Percentiles rank a stretch among this genome's conserved stretches.
These are phyloP conservation scores for Capronia americana DNA, from an alignment of 2,329 filamentous ascomycete species.

Conservation along the genomic window DNA sequence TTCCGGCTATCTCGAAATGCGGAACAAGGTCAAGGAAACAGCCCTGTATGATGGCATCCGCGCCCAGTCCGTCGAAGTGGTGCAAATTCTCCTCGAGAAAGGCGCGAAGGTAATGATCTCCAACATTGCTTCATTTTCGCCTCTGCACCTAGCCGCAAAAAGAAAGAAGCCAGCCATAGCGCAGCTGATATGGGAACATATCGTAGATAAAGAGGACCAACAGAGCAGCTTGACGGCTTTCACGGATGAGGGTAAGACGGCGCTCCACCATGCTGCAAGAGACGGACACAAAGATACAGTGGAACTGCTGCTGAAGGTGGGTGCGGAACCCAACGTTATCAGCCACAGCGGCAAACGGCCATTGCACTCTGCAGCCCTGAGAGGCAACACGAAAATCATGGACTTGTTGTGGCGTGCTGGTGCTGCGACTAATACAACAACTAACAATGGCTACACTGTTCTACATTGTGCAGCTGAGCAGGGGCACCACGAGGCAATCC, in stretches of 20 bases:
- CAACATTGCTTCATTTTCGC: neutral
- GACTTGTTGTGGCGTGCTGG: neutral
- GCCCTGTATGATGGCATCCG: neutral
- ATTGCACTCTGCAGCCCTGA: neutral
- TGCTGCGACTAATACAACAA: neutral
- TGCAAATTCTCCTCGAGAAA: neutral
- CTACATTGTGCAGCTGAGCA: neutral
- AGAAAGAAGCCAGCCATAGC: neutral
- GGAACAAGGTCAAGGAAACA: neutral
- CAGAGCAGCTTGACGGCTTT: neutral
- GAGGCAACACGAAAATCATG: conserved; percentile 1
- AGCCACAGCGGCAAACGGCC: neutral
- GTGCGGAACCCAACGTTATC: conserved; percentile 1
- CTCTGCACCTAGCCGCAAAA: neutral
- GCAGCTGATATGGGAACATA: neutral
- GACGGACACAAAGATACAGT: conserved; percentile 5
- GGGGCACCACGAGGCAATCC: neutral
- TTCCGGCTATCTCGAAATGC: neutral
- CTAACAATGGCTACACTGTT: neutral
- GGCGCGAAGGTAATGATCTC: neutral
- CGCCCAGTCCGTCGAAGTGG: neutral
- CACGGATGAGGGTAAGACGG: neutral
- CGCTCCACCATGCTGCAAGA: neutral
- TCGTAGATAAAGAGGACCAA: neutral
- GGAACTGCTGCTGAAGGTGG: neutral